Conservation (phyloP, 148 eudicot species). For the Cornus kousa region DNA sequence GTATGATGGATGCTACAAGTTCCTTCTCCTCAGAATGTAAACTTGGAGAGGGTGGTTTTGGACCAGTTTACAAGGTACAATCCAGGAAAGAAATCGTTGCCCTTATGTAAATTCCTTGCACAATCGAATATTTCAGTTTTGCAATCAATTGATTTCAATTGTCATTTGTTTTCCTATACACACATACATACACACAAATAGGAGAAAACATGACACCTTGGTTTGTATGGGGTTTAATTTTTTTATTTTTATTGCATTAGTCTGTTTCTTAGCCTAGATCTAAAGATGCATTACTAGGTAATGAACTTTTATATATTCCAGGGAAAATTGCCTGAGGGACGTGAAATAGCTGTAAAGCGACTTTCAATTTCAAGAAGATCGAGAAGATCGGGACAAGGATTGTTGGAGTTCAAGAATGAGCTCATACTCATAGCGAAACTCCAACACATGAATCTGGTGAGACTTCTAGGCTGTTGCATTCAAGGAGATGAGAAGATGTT, state of each 20-base stretch:
- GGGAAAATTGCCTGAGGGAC: constrained; percentile 13
- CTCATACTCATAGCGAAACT: constrained; percentile 17
- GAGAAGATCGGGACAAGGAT: constrained; percentile 21
- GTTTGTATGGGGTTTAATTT: constrained; percentile 24
- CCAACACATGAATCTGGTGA: constrained; percentile 21
- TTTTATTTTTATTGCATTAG: constrained; percentile 24
- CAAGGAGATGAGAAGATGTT: too few species aligned
- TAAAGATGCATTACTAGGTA: too few species aligned
- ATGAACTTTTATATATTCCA: not conserved
- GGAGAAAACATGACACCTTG: not conserved
- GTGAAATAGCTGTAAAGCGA: constrained; percentile 18
- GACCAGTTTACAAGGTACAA: constrained; percentile 22
- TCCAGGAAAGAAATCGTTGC: too few species aligned
- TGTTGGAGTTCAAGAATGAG: constrained; percentile 22
- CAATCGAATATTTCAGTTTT: too few species aligned
- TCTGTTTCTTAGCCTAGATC: constrained; percentile 13
- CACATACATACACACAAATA: too few species aligned
- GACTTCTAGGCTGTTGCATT: constrained; percentile 1
- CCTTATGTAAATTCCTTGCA: too few species aligned
- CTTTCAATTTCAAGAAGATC: constrained; percentile 22
- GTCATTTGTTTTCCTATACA: too few species aligned
- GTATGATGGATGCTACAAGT: constrained; percentile 15
- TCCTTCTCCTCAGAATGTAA: constrained; percentile 21
- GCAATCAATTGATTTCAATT: too few species aligned
- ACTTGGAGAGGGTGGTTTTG: constrained; percentile 29